Base-by-base conservation (phyloP, 1,139 yeast species). In the Pichia sp. region DNA sequence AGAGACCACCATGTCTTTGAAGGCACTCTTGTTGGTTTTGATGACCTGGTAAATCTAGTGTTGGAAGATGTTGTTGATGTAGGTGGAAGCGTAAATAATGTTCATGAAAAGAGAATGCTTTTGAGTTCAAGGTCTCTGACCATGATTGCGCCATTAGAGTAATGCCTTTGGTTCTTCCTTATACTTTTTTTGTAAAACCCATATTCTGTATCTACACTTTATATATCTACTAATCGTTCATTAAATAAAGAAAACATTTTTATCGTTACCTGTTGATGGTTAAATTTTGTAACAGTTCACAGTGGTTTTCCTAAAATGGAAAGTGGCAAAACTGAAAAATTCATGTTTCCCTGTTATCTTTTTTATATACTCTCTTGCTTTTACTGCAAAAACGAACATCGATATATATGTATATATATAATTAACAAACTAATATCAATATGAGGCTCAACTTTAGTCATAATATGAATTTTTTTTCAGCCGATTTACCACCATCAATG, bases 11-110 rank as follows among this genome's bases (percentile, higher is more conserved):
- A 73, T 54, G 97, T 90, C 65, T 92, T 89, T 65, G 76, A 78
- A 25, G 98, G 98, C 3, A 86, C 82, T 11, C 72, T 92, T 46
- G 78, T 85, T 26, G 98, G 97, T 0, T 90, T 92, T 65, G 98
- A 92, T 65, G 97, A 92, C 66, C 90, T 83, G 60, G 97, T 92
- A 53, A 92, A 92, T 66, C 83, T 90, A 72, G 96, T 92, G 12
- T 74, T 90, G 53, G 85, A 85, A 60, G 82, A 88, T 59, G 97
- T 86, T 34, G 76, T 77, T 9, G 97, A 89, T 65, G 58, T 59
- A 30, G 73, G 70, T 48, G 73, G 69, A 18, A n/a, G 38, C 8
- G 44, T 36, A 15, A 68, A 64, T 12, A 71, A 71, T 23, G 76
- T 73, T 41, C 66, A 61, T 45, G 53, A 50, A 20, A 54, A 57